A percentile compares a stretch with the other conserved stretches of the same genome.
Evolutionary conservation across 2,329 filamentous ascomycete species (phyloP).

Genomic region (Neocatenulostroma microsporum): DNA sequence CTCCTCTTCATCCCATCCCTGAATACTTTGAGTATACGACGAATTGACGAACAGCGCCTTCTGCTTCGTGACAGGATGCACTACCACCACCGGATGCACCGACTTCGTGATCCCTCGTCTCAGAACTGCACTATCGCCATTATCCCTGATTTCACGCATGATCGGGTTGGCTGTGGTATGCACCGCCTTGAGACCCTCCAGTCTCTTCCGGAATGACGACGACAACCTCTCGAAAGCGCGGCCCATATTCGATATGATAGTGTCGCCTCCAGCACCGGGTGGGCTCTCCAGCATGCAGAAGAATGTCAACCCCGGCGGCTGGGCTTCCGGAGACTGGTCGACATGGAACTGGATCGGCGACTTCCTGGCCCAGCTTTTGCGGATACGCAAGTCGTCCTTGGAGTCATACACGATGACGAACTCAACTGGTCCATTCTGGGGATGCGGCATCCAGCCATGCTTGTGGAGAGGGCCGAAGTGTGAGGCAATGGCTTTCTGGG

Average conservation of each 20-base stretch:
- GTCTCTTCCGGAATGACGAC: too few relatives aligned
- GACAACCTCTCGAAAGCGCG: too few relatives aligned
- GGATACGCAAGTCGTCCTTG: constrained; percentile 11
- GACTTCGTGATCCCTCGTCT: constrained; percentile 26
- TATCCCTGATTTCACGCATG: constrained; percentile 17
- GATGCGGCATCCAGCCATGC: constrained; percentile 12
- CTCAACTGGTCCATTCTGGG: constrained; percentile 6
- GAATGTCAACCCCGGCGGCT: too few relatives aligned
- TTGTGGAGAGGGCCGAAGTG: constrained; percentile 15
- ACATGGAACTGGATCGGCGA: constrained; percentile 12
- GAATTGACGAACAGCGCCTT: constrained; percentile 77
- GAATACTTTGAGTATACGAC: too few relatives aligned
- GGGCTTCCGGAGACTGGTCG: too few relatives aligned
- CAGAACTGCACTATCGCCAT: constrained; percentile 20
- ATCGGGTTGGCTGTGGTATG: constrained; percentile 8
- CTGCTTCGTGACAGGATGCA: constrained; percentile 68
- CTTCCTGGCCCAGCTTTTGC: constrained; percentile 10
- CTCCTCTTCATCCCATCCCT: too few relatives aligned
- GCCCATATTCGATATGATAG: too few relatives aligned
- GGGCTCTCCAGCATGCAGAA: too few relatives aligned
- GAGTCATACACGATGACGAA: constrained; percentile 14
- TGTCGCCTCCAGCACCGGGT: too few relatives aligned
- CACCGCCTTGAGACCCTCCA: too few relatives aligned
- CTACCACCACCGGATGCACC: constrained; percentile 63
- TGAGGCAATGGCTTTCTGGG: constrained; percentile 8